phyloP scores from a whole-genome alignment of 169 alveolate species.

The Plasmodium falciparum region DNA sequence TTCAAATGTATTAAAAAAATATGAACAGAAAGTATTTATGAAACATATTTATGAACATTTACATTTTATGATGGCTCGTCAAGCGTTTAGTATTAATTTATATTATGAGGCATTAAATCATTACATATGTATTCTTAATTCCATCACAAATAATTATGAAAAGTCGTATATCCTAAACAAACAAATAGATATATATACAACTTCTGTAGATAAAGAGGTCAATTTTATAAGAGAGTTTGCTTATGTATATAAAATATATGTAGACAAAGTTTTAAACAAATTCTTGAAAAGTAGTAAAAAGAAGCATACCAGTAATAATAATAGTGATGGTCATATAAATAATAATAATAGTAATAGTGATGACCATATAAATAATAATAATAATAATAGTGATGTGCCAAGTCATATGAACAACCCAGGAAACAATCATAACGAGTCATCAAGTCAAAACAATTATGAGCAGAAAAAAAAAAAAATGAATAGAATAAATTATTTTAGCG shows the following conservation, averaged over 20 bases:
- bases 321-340: too few species aligned
- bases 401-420: neutral
- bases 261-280: constrained; percentile 36
- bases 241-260: constrained; percentile 58
- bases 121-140: constrained; percentile 73
- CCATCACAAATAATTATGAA: constrained; percentile 51
- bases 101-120: constrained; percentile 74
- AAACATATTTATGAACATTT: constrained; percentile 78
- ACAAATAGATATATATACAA: constrained; percentile 29
- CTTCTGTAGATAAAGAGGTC: constrained; percentile 42
- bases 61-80: constrained; percentile 82
- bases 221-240: constrained; percentile 68
- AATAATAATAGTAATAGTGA: neutral
- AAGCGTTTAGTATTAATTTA: constrained; percentile 76
- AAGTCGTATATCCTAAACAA: constrained; percentile 45
- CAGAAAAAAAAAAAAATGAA: constrained; percentile 10
- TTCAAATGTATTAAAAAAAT: constrained; percentile 57
- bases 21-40: constrained; percentile 73
- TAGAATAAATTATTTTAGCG: constrained; percentile 22
- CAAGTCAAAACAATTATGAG: neutral
- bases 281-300: neutral
- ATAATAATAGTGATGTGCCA: too few species aligned
- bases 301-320: neutral
- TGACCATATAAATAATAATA: too few species aligned
- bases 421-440: neutral